Evolutionary conservation across 2,329 filamentous ascomycete species (phyloP).

Genomic region (Neopestalotiopsis rosae): DNA sequence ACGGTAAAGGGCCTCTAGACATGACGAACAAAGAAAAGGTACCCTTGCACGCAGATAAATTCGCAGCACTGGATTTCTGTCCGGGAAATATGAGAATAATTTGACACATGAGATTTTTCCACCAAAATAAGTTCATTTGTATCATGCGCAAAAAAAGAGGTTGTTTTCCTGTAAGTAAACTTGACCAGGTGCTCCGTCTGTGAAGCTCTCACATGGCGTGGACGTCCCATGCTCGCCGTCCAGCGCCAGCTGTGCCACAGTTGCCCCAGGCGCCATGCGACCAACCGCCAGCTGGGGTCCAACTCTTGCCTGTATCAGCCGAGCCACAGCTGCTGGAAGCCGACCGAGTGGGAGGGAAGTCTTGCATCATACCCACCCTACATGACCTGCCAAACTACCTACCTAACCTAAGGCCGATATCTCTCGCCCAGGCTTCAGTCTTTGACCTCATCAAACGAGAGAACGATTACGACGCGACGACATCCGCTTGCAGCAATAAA

Average conservation of each 20-base stretch:
- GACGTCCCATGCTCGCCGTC: not conserved
- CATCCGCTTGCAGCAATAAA: not conserved
- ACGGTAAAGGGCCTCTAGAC: slow-evolving; percentile 67
- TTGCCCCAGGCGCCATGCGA: not conserved
- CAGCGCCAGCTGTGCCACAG: not conserved
- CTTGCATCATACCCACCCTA: slow-evolving; percentile 23
- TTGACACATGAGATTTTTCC: not conserved
- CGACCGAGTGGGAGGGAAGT: not conserved
- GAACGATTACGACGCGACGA: slow-evolving; percentile 3
- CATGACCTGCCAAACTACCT: not conserved
- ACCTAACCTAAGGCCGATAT: slow-evolving; percentile 13
- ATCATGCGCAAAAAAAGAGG: not conserved
- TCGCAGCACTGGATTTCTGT: not conserved
- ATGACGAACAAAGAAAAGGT: slow-evolving; percentile 36
- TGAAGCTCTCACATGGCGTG: not conserved
- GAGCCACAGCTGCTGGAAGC: slow-evolving; percentile 4
- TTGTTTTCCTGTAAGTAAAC: not conserved
- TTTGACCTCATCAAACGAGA: slow-evolving; percentile 3
- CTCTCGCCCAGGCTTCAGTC: slow-evolving; percentile 18
- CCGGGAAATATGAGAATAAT: not conserved
- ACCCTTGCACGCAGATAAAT: not conserved
- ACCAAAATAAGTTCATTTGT: not conserved
- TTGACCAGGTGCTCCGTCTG: not conserved
- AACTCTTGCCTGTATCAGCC: not conserved
- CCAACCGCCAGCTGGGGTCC: slow-evolving; percentile 4